Evolutionary conservation across 345 rosid genomes (phyloP).

Genomic region (Psidium guajava): DNA sequence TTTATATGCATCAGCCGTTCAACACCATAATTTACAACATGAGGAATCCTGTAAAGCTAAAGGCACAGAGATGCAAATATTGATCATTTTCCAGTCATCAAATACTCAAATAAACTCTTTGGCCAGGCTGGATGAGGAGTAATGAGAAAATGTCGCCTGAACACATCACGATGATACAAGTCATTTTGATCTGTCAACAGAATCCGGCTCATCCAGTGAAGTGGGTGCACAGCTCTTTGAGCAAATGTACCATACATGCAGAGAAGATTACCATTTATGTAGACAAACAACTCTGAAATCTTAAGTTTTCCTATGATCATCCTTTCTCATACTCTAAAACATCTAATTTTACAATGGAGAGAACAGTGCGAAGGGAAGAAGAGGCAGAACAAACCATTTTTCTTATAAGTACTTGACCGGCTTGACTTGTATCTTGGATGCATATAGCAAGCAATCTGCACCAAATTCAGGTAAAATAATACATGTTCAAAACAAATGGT

Average conservation of each 20-base stretch:
- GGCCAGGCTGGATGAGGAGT: neutral
- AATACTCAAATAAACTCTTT: neutral
- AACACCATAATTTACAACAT: neutral
- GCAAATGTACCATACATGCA: neutral
- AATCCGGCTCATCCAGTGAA: neutral
- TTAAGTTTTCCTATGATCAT: neutral
- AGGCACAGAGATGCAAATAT: neutral
- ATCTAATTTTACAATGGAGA: neutral
- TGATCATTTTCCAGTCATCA: neutral
- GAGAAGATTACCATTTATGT: neutral
- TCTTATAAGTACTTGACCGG: slow-evolving; percentile 59
- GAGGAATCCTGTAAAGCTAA: neutral
- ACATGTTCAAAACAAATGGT: neutral
- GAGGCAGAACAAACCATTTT: slow-evolving; percentile 31
- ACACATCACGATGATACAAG: neutral
- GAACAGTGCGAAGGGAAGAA: neutral
- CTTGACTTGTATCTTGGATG: slow-evolving; percentile 71
- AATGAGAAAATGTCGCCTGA: neutral
- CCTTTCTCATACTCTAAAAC: neutral
- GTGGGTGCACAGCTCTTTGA: neutral
- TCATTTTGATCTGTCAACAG: neutral
- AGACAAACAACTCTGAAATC: neutral
- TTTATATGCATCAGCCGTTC: neutral
- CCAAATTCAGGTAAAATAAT: neutral
- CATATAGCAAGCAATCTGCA: slow-evolving; percentile 63